Conservation (phyloP, 345 rosid genomes). For the Eutrema yunnanense region DNA sequence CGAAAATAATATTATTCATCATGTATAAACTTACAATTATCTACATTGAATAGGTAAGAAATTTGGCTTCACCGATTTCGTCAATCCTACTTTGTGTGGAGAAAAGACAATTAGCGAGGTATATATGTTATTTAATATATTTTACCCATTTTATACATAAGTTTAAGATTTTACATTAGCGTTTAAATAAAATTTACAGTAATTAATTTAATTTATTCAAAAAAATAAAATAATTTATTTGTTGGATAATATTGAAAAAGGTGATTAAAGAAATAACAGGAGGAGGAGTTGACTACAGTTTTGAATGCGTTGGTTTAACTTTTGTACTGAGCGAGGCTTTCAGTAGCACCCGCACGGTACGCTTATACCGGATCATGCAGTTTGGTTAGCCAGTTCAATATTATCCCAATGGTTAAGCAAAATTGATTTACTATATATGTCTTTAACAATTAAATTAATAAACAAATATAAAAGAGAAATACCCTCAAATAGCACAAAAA, state of each 20-base stretch:
- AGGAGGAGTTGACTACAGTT: constrained; percentile 69
- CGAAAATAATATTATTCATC: not conserved
- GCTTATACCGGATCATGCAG: not conserved
- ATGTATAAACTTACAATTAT: not conserved
- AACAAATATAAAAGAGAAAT: too few species aligned
- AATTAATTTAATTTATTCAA: not conserved
- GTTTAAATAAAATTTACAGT: too few species aligned
- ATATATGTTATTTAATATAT: not conserved
- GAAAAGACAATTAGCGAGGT: constrained; percentile 43
- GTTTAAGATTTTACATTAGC: too few species aligned
- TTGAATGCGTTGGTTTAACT: constrained; percentile 60
- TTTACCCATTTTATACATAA: too few species aligned
- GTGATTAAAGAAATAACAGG: constrained; percentile 53
- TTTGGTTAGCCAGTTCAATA: not conserved
- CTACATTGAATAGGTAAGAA: constrained; percentile 35
- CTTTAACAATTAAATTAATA: not conserved
- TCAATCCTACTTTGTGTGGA: constrained; percentile 47
- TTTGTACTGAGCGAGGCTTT: constrained; percentile 45
- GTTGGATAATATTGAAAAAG: constrained; percentile 19
- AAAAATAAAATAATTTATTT: not conserved
- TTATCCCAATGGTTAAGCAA: not conserved
- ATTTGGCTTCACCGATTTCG: constrained; percentile 60
- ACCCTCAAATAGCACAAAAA: too few species aligned
- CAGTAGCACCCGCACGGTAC: constrained; percentile 37
- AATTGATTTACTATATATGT: not conserved